Evolutionary conservation across 2,329 filamentous ascomycete species (phyloP).

Genomic region (Diplodia sapinea): DNA sequence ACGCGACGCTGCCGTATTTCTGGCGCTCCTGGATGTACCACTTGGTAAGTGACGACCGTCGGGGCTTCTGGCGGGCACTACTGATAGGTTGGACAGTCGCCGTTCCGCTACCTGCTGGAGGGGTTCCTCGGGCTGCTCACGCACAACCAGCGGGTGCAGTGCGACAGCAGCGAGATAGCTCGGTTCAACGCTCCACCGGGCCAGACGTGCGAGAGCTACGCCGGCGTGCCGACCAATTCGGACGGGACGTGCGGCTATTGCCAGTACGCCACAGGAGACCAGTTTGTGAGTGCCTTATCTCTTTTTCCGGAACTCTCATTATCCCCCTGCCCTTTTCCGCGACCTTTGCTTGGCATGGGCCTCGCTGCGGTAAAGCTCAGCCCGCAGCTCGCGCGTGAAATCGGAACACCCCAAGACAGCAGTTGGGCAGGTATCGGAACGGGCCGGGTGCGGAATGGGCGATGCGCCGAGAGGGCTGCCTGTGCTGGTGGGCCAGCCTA

Average conservation of each 20-base stretch:
- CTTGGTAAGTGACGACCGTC: constrained; percentile 24
- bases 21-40: constrained; percentile 61
- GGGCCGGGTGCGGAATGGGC: constrained; percentile 30
- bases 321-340: constrained; percentile 20
- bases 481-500: neutral
- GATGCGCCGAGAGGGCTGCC: constrained; percentile 14
- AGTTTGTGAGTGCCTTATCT: constrained; percentile 51
- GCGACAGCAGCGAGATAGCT: constrained; percentile 63
- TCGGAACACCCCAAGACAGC: constrained; percentile 12
- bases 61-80: constrained; percentile 31
- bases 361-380: constrained; percentile 9
- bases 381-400: constrained; percentile 19
- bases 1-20: constrained; percentile 65
- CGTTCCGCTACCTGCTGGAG: constrained; percentile 71
- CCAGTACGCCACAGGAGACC: constrained; percentile 65
- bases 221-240: constrained; percentile 59
- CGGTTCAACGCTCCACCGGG: constrained; percentile 65
- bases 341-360: constrained; percentile 3
- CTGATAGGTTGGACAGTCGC: constrained; percentile 60
- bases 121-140: constrained; percentile 64
- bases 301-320: neutral
- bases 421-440: constrained; percentile 19
- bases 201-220: constrained; percentile 66
- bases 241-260: constrained; percentile 69
- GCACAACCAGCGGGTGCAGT: constrained; percentile 62